These are phyloP conservation scores for Thuidium tamariscinum DNA, from an alignment of 225 moss, liverwort and hornwort genomes.

Conservation along the genomic window DNA sequence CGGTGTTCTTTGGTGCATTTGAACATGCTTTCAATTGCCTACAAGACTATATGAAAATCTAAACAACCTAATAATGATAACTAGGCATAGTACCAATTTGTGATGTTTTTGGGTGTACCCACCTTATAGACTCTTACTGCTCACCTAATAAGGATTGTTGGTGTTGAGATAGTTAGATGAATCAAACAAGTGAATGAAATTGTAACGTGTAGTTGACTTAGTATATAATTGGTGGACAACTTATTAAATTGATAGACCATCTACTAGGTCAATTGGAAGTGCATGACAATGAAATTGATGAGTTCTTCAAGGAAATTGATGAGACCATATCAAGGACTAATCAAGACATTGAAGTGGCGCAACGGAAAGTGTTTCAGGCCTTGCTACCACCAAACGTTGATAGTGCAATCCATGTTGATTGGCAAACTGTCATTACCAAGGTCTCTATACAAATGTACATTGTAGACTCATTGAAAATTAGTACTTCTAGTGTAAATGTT, in stretches of 20 bases:
- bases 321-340: slow-evolving; percentile 13
- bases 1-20: no score
- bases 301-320: slow-evolving; percentile 30
- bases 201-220: neutral
- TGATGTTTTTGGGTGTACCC: no score
- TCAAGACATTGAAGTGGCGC: neutral
- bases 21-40: no score
- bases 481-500: neutral
- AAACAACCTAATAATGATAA: no score
- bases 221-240: neutral
- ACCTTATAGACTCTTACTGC: neutral
- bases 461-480: neutral
- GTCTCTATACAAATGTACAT: neutral
- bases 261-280: slow-evolving; percentile 16
- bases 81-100: no score
- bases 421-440: slow-evolving; percentile 28
- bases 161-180: neutral
- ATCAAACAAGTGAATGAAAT: neutral
- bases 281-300: slow-evolving; percentile 12
- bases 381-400: neutral
- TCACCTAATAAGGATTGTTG: neutral
- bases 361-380: neutral
- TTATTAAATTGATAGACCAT: slow-evolving; percentile 15
- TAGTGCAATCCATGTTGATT: neutral
- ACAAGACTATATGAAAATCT: no score